phyloP scores from a whole-genome alignment of 148 eudicot species.

The Polygonum aviculare region DNA sequence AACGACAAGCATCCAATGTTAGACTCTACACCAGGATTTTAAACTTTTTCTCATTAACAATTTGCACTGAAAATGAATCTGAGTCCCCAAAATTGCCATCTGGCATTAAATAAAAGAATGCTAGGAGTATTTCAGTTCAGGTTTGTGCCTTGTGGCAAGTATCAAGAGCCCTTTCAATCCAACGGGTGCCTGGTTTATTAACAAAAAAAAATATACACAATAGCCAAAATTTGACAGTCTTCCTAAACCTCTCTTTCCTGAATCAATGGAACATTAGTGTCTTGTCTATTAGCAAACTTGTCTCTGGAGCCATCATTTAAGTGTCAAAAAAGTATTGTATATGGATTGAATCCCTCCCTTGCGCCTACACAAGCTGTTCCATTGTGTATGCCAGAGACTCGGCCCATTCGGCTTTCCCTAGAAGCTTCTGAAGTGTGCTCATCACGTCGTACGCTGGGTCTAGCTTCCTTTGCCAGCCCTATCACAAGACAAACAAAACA shows the following conservation, averaged over 20 bases:
- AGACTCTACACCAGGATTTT: too few species aligned
- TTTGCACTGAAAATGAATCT: background rate
- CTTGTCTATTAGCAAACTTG: constrained; percentile 3
- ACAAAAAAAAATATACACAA: background rate
- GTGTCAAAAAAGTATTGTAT: constrained; percentile 6
- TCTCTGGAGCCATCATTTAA: background rate
- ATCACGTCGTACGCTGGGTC: constrained; percentile 16
- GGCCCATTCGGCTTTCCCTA: constrained; percentile 16
- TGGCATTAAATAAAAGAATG: constrained; percentile 1
- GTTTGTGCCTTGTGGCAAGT: constrained; percentile 9
- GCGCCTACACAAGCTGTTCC: constrained; percentile 9
- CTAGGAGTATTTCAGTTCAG: background rate
- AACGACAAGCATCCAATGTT: too few species aligned
- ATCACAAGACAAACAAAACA: background rate
- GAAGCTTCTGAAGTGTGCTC: constrained; percentile 11
- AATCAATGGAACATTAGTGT: background rate
- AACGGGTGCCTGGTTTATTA: background rate
- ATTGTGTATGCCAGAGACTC: constrained; percentile 15
- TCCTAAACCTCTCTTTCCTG: background rate
- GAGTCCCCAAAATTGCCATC: background rate
- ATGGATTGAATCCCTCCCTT: background rate
- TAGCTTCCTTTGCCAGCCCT: constrained; percentile 18
- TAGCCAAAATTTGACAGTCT: background rate
- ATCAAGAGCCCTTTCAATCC: background rate
- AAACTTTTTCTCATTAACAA: too few species aligned